Conservation (phyloP, 805 yeast species). For the Zygosaccharomyces bisporus region DNA sequence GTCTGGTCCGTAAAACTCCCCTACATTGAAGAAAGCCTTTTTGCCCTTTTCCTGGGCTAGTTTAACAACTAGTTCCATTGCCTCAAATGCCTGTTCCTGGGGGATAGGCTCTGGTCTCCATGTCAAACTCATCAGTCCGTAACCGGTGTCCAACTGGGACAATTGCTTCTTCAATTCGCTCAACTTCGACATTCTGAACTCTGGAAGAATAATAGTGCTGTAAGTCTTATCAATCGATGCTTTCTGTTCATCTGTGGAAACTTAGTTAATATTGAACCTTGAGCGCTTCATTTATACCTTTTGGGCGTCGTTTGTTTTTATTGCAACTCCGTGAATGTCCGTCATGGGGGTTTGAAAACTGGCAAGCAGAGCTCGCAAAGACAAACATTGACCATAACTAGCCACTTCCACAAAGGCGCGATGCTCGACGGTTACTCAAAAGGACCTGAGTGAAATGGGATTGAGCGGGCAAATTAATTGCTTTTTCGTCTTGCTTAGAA, state of each 20-base stretch:
- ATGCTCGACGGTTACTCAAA: no score
- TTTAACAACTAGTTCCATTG: conserved; percentile 51
- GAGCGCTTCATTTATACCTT: conserved; percentile 1
- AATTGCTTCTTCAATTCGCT: conserved; percentile 15
- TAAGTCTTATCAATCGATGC: no score
- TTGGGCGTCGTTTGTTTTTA: conserved; percentile 3
- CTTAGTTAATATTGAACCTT: no score
- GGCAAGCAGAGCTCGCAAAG: no score
- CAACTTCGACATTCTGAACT: conserved; percentile 11
- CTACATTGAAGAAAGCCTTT: conserved; percentile 61
- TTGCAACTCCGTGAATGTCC: background rate
- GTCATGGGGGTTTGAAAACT: no score
- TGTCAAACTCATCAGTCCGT: conserved; percentile 81
- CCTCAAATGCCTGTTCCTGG: conserved; percentile 48
- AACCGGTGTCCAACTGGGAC: conserved; percentile 42
- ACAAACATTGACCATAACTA: no score
- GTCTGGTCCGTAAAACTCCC: conserved; percentile 45
- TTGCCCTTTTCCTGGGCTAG: conserved; percentile 28
- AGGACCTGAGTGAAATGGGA: no score
- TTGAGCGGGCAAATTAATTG: no score
- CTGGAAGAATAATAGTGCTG: no score
- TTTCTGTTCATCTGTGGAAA: no score
- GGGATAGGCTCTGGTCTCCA: conserved; percentile 60
- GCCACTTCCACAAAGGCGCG: no score
- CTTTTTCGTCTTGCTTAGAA: no score